Base-by-base conservation (phyloP, 768 basidiomycete species). In the Serendipita sp. region DNA sequence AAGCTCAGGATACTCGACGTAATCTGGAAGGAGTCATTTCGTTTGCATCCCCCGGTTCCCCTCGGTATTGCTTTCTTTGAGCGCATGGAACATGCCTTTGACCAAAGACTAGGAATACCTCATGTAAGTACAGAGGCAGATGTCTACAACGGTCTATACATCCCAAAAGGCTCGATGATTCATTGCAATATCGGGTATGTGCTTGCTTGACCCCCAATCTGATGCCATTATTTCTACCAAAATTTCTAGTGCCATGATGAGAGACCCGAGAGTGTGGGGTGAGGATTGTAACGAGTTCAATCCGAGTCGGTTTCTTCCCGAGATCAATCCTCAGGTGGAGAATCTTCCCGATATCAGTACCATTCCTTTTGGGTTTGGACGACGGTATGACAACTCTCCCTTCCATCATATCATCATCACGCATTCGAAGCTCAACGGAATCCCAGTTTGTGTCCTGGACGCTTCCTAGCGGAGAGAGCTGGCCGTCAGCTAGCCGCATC, bases 321-420 rank as follows among this genome's bases (percentile, higher is more conserved):
- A 60, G 30, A 9, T 41, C 16, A 60, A 41, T 28, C 38, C 43
- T 5, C 16, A 43, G n/a, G 30, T 22, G 9, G 22, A 22, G 16
- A 42, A 77, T 31, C 81, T 84, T 67, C 69, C 67, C 20, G 83
- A 85, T 70, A 82, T 84, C 64, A 80, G 80, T 62, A 75, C 75
- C 53, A 69, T 82, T 51, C 82, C 80, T 67, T 88, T 86, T 71
- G 85, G 85, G 4, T 88, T 85, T 68, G 85, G 85, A 53, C 75
- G 85, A 72, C 79, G 85, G 79, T 78, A 64, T 64, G 77, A 72
- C 34, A 30, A 24, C 45, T 17, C 38, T n/a, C 53, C 33, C 79
- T n/a, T n/a, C 44, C 13, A 7, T 20, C 60, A 11, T 30, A 42
- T 14, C 24, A 20, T 30, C 16, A 62, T 42, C 44, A 42, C 44